Evolutionary conservation across 2,329 filamentous ascomycete species (phyloP).

Genomic region (Alternaria alternata): DNA sequence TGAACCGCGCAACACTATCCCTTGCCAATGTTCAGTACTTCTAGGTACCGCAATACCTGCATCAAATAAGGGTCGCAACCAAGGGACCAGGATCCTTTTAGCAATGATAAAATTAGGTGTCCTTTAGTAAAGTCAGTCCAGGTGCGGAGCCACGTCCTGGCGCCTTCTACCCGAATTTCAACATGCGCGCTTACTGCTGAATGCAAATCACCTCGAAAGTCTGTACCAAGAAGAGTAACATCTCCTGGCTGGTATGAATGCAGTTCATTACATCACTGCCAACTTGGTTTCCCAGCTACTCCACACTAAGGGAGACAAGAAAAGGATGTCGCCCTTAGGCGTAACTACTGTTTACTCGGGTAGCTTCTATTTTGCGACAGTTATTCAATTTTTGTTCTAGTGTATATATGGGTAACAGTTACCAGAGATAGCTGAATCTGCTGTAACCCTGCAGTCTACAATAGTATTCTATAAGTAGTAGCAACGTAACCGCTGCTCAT

Average conservation of each 20-base stretch:
- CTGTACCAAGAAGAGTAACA: too few relatives aligned
- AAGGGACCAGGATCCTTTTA: background rate
- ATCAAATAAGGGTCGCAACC: background rate
- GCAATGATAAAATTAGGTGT: background rate
- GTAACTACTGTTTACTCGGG: too few relatives aligned
- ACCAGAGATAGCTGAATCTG: too few relatives aligned
- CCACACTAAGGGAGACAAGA: too few relatives aligned
- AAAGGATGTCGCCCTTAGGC: too few relatives aligned
- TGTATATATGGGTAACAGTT: accelerated
- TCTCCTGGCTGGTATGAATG: accelerated
- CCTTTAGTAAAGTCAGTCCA: background rate
- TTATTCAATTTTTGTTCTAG: too few relatives aligned
- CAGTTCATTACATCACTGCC: too few relatives aligned
- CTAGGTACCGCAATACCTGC: background rate
- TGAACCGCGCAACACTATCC: background rate
- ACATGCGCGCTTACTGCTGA: background rate
- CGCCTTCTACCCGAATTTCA: background rate
- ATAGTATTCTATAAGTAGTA: too few relatives aligned
- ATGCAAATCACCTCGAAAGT: background rate
- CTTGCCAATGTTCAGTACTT: background rate
- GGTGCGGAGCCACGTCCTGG: background rate
- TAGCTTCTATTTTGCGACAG: too few relatives aligned
- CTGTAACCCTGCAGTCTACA: too few relatives aligned
- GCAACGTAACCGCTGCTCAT: too few relatives aligned
- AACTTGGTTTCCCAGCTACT: too few relatives aligned